Percentiles rank a stretch among this genome's conserved stretches.
phyloP scores from a whole-genome alignment of 768 basidiomycete species.

The Serendipita sp. region DNA sequence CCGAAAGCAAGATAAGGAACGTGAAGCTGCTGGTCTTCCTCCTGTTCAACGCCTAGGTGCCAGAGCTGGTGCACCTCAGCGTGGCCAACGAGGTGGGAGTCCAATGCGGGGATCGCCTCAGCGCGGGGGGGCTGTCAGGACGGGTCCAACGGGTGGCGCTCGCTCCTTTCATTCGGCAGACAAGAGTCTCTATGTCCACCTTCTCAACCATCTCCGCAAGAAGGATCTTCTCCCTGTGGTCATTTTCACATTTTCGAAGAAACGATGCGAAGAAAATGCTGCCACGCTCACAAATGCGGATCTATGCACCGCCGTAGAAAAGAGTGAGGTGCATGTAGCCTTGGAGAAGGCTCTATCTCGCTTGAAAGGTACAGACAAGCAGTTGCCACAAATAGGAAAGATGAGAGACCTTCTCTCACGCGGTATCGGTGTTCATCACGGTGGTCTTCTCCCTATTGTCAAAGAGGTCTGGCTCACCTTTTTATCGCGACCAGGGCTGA shows the following conservation, averaged over 20 bases:
- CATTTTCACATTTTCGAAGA: slow-evolving; percentile 94
- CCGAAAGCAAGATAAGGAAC: slow-evolving; percentile 95
- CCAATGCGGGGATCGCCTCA: slow-evolving; percentile 27
- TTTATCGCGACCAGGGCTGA: background rate
- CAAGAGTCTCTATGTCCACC: slow-evolving; percentile 86
- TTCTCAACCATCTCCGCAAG: slow-evolving; percentile 76
- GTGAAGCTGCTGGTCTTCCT: slow-evolving; percentile 83
- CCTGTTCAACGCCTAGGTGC: slow-evolving; percentile 77
- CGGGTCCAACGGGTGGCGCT: slow-evolving; percentile 29
- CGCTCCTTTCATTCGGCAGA: slow-evolving; percentile 57
- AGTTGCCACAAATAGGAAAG: slow-evolving; percentile 78
- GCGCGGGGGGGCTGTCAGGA: slow-evolving; percentile 19
- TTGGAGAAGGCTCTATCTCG: slow-evolving; percentile 84
- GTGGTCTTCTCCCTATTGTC: slow-evolving; percentile 87
- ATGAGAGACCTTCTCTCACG: slow-evolving; percentile 82
- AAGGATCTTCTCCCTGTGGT: slow-evolving; percentile 81
- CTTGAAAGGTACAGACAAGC: slow-evolving; percentile 86
- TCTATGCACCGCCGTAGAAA: slow-evolving; percentile 77
- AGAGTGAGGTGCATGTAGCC: slow-evolving; percentile 90
- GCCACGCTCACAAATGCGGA: slow-evolving; percentile 75
- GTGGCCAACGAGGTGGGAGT: slow-evolving; percentile 32
- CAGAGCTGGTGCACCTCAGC: slow-evolving; percentile 45
- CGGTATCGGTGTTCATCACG: slow-evolving; percentile 96
- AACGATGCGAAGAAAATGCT: slow-evolving; percentile 93
- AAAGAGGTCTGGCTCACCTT: slow-evolving; percentile 57